Evolutionary conservation across 2,329 filamentous ascomycete species (phyloP), one percentile per base, ranked within the genome.

Genomic region (Neopestalotiopsis sp.): DNA sequence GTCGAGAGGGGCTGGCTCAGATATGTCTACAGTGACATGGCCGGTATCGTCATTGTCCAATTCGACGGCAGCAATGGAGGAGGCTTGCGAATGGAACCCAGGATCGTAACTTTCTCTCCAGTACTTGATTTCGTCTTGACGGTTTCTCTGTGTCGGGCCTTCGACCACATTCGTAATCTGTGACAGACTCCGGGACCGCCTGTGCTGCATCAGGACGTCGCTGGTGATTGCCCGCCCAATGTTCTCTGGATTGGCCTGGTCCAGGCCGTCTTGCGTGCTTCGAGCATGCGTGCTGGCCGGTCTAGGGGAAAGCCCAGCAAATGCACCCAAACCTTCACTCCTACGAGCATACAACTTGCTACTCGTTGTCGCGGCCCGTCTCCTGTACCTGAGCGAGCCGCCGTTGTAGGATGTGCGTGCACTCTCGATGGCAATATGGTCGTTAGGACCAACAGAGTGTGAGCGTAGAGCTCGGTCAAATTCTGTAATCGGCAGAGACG

Each of bases 201-300:
- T 84, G 60, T 86, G 85, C 34, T 83, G 76, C 4, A 79, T 82
- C 42, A 80, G 80, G 30, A 79, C 82, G 68, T 89, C 87, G 70
- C 85, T 88, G 2, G 88, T 89, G 62, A 91, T 86, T 61, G 89
- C 89, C 20, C 86, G 85, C n/a, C 89, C 89, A 69, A 91, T 90
- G 68, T 87, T 84, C n/a, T 82, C 79, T 0, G 85, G 82, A 68
- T 87, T 83, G 1, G 85, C 81, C 14, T 81, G 78, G 3, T 75
- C 77, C 28, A 76, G 74, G 10, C 80, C 74, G 65, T 79, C 72
- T 30, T 78, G 80, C 59, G 81, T 85, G 28, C 82, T 84, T 45
- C 86, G 84, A 6, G 82, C 88, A 58, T 90, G 88, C 6, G 83
- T 84, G 73, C 88, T 91, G n/a, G 86, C 88, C 24, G 89, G 89